Conservation (phyloP, 306 rosid genomes). For the Glycine soja region DNA sequence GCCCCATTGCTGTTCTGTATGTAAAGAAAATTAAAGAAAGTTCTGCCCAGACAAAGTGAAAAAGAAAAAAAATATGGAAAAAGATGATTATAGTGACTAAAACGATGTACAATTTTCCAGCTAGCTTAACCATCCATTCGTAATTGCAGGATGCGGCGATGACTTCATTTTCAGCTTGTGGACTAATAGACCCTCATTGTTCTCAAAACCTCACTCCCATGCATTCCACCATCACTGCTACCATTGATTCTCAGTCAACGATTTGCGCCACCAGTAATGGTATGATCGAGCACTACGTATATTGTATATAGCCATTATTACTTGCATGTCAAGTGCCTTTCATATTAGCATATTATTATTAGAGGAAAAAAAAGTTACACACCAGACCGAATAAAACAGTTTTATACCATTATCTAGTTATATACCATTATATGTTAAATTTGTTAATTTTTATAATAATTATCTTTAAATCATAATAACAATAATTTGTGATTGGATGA, state of each 20-base stretch:
- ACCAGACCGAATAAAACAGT: no score
- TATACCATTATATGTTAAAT: no score
- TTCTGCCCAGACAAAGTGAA: not conserved
- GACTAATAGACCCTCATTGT: conserved; percentile 47
- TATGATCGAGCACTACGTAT: not conserved
- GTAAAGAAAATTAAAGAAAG: not conserved
- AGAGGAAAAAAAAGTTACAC: no score
- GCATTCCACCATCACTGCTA: conserved; percentile 62
- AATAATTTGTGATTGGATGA: no score
- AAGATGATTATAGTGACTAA: conserved; percentile 11
- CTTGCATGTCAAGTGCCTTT: not conserved
- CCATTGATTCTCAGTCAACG: conserved; percentile 83
- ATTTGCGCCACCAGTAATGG: conserved; percentile 62
- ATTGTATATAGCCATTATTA: not conserved
- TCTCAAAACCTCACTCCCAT: conserved; percentile 64
- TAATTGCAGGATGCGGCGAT: conserved; percentile 62
- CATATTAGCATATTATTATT: not conserved
- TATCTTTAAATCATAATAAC: no score
- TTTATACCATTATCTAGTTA: no score
- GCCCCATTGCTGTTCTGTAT: conserved; percentile 1
- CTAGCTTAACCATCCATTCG: conserved; percentile 1
- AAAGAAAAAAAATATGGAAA: not conserved
- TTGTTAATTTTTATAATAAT: no score
- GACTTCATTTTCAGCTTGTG: conserved; percentile 59
- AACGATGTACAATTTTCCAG: not conserved